Percentiles rank a stretch among this genome's conserved stretches.
Conservation (phyloP, 1,284 basidiomycete species). For the Cryptococcus sp. region DNA sequence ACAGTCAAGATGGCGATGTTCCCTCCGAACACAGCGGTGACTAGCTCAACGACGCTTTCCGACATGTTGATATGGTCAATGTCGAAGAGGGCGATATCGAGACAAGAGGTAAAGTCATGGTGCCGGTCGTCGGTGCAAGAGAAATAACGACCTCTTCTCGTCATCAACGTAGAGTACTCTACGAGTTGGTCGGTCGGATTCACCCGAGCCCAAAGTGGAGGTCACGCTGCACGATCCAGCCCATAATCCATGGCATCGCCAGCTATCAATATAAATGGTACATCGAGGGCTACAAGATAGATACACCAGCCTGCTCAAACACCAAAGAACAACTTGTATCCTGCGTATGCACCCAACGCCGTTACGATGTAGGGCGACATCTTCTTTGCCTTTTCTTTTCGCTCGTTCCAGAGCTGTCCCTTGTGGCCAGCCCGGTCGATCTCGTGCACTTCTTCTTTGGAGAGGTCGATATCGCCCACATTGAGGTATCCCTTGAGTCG, state of each 20-base stretch:
- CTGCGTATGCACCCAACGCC: constrained; percentile 1
- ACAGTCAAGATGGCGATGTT: constrained; percentile 31
- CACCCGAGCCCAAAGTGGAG: no score
- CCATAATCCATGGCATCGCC: neutral
- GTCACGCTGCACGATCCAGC: no score
- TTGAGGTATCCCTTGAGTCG: constrained; percentile 63
- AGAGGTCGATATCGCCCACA: constrained; percentile 49
- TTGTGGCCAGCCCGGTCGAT: constrained; percentile 44
- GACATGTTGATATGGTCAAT: no score
- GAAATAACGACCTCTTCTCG: no score
- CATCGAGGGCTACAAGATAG: neutral
- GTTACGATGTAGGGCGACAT: neutral
- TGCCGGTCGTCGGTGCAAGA: no score
- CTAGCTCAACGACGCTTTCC: constrained; percentile 37
- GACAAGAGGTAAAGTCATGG: no score
- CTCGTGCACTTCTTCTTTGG: constrained; percentile 40
- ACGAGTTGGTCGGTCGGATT: no score
- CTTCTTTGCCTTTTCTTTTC: neutral
- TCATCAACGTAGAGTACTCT: no score
- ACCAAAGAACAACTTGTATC: constrained; percentile 1
- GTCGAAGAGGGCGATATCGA: no score
- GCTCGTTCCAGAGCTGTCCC: constrained; percentile 8
- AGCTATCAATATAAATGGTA: neutral
- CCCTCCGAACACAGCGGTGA: constrained; percentile 35
- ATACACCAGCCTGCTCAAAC: neutral